Base-by-base conservation (phyloP, 306 rosid species). In the Rosa multiflora region DNA sequence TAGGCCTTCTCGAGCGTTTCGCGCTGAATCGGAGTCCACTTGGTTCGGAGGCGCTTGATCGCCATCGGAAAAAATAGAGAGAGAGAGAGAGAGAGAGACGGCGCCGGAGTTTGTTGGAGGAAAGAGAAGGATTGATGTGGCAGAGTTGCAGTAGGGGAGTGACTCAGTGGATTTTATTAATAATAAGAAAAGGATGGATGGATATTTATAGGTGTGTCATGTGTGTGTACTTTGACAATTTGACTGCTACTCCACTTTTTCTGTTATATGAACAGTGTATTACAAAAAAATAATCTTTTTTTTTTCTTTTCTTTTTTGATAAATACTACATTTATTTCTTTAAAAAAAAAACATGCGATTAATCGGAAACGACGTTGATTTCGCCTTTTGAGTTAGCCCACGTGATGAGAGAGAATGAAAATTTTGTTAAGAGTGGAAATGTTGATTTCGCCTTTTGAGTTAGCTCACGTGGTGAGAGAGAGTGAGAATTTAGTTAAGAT, bases 11-110 rank as follows among this genome's bases (percentile, higher is more conserved):
- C 72, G 29, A 67, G 72, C 0, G 72, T 40, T 40, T 67, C 72
- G 14, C 48, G 72, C 72, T 67, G 72, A 17, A 40, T 40, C 48
- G 72, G 72, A 67, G 72, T 67, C 72, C 72, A 67, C 26, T 67
- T 67, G 49, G 48, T 67, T 1, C 72, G 48, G 48, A 67, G 72
- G 48, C 48, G 72, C 72, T 67, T 67, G 72, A 39, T 39, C 49
- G 72, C 72, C 72, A 67, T 67, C 14, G 72, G 70, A 64, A 15
- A 64, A 15, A 63, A 23, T 23, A 0, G 26, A 23, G 26, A 23
- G 26, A 58, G 39, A 61, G 40, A 29, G 69, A 13, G 44, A 37
- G 39, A 61, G 40, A 29, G 69, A 13, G 44, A 37, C 70, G 70
- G 70, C 70, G 43, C 10, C 43, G 69, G 44, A 29, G 42, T 6